Conservation (phyloP, 192 early-diverging fungal genomes). For the Endogone sp. region DNA sequence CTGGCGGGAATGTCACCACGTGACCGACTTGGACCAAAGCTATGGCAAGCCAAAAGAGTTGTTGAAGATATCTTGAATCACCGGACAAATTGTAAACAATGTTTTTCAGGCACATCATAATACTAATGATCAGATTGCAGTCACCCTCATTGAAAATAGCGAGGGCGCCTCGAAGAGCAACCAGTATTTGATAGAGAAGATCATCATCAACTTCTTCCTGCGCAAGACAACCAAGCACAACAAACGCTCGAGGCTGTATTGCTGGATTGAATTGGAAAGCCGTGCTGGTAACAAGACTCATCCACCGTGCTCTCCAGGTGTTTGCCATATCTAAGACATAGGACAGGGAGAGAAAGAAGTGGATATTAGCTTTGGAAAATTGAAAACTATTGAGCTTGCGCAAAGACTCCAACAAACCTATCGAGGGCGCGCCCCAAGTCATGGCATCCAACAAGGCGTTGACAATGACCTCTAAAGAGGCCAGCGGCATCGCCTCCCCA, state of each 20-base stretch:
- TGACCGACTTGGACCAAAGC: conserved; percentile 85
- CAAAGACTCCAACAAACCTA: conserved; percentile 26
- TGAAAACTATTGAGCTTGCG: background rate
- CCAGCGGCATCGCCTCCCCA: conserved; percentile 44
- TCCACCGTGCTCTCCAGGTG: conserved; percentile 88
- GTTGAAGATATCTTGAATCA: conserved; percentile 77
- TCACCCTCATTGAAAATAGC: conserved; percentile 82
- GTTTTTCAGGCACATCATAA: conserved; percentile 87
- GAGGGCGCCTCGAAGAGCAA: conserved; percentile 83
- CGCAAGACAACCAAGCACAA: conserved; percentile 83
- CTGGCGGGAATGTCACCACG: conserved; percentile 71
- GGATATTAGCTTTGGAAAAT: no score
- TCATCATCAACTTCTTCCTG: conserved; percentile 91
- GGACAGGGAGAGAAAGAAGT: background rate
- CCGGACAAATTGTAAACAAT: conserved; percentile 81
- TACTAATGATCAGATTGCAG: conserved; percentile 74
- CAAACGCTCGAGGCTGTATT: conserved; percentile 92
- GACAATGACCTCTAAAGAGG: conserved; percentile 50
- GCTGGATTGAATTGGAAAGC: conserved; percentile 95
- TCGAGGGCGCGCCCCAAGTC: conserved; percentile 54
- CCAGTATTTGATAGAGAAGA: conserved; percentile 89
- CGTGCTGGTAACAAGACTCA: conserved; percentile 83
- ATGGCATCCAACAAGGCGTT: conserved; percentile 65
- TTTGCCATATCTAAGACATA: conserved; percentile 63
- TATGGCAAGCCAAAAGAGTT: conserved; percentile 90